Evolutionary conservation across 768 basidiomycete species (phyloP), one percentile per base, ranked within the genome.

Genomic region (Rhizopogon vesiculosus): DNA sequence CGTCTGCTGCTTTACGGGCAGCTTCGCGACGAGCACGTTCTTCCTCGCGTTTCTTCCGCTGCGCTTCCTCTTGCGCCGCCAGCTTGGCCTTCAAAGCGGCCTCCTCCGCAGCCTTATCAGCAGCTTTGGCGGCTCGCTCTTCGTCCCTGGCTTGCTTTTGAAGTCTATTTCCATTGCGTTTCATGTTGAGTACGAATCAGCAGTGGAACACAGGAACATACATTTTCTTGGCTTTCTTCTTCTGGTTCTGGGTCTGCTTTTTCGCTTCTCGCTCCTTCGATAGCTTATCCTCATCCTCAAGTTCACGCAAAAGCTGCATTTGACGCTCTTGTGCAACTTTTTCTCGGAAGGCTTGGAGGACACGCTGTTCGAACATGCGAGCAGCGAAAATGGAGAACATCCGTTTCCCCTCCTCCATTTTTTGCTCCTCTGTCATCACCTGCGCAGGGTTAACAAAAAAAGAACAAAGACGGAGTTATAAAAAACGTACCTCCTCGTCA

Each of bases 321-420:
- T 98, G 95, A 61, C 93, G 85, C 72, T 96, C 95, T 68, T 96
- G 93, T 12, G 97, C 96, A 16, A 98, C 92, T 71, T 91, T 88
- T 74, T 98, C 96, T 39, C 96, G 89, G 67, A 96, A 98, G 13
- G 96, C 93, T 65, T 93, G 89, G 53, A 97, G 83, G 40, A 98
- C 97, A 22, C 97, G 87, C 72, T 98, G 96, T 74, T 99, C 97
- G 70, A 99, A 98, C 95, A 98, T 97, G 53, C 97, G 85, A 42
- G 97, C 97, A 15, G 97, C 97, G 65, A 99, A 99, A 72, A 99
- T 97, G 61, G 93, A 94, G 77, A 99, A 99, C 97, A 99, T 99
- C 50, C 92, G 84, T 71, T 95, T 93, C 62, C 97, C 97, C 74
- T 98, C 97, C 72, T 98, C 96, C 89, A 96, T 95, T 74, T 96